Evolutionary conservation across 1,139 yeast species (phyloP).

Genomic region (Waltiozyma sp.): DNA sequence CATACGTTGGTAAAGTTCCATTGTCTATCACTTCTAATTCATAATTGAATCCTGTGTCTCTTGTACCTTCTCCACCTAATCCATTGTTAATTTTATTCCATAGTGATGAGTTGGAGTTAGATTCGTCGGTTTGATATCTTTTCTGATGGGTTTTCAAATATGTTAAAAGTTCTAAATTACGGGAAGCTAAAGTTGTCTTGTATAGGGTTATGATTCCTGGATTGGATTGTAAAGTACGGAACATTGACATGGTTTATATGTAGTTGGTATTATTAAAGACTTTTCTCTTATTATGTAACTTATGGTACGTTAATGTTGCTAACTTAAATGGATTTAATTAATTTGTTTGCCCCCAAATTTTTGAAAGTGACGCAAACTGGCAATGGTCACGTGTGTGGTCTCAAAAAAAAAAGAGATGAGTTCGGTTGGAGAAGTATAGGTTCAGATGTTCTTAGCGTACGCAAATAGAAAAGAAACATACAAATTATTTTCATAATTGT

Average conservation of each 20-base stretch:
- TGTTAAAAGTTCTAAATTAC: neutral
- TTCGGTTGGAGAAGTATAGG: no score
- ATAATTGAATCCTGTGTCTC: neutral
- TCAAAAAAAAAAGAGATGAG: no score
- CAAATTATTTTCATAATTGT: no score
- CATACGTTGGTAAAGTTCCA: constrained; percentile 13
- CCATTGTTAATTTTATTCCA: constrained; percentile 4
- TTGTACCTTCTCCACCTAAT: neutral
- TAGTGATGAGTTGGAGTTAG: neutral
- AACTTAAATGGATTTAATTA: no score
- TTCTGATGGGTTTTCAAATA: neutral
- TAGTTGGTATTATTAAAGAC: no score
- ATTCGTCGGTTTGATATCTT: neutral
- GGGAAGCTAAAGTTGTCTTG: constrained; percentile 7
- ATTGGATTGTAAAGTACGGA: constrained; percentile 13
- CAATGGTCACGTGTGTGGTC: no score
- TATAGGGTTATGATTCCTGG: constrained; percentile 16
- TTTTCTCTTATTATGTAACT: no score
- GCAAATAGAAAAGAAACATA: no score
- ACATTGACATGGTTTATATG: constrained; percentile 16
- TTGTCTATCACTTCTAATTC: constrained; percentile 7
- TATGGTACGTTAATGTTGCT: no score
- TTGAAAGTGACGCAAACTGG: no score
- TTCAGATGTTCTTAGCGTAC: no score
- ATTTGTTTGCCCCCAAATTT: no score